phyloP scores from a whole-genome alignment of 345 rosid species.

The Corchorus capsularis region DNA sequence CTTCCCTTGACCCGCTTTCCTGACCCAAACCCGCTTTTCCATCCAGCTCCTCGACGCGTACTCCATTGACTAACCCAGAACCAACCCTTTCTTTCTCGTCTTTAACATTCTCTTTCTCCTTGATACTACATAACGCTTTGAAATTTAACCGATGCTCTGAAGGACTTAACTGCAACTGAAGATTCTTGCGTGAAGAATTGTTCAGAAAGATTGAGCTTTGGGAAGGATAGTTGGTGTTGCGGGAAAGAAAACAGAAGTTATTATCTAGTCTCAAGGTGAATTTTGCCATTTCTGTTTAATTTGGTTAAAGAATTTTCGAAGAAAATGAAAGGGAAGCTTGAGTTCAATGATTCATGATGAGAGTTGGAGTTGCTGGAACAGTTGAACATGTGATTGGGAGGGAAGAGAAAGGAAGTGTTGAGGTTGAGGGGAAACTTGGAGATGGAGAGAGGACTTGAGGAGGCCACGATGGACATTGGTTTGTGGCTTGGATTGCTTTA shows the following conservation, averaged over 20 bases:
- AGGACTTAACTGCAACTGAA: conserved; percentile 14
- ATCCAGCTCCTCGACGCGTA: conserved; percentile 42
- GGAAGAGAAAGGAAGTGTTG: neutral
- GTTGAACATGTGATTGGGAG: neutral
- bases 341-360: neutral
- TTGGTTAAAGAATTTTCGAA: conserved; percentile 17
- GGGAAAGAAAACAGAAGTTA: conserved; percentile 42
- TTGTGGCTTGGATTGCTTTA: conserved; percentile 51
- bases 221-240: conserved; percentile 21
- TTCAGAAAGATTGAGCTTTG: conserved; percentile 37
- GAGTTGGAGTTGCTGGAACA: neutral
- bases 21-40: conserved; percentile 25
- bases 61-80: conserved; percentile 27
- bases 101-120: conserved; percentile 57
- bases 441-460: conserved; percentile 38
- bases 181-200: conserved; percentile 26
- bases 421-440: neutral
- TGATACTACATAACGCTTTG: conserved; percentile 55
- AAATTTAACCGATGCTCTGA: conserved; percentile 31
- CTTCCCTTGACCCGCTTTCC: conserved; percentile 29
- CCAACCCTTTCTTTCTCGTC: conserved; percentile 37
- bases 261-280: conserved; percentile 41
- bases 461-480: conserved; percentile 53
- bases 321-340: neutral
- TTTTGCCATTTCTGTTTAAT: conserved; percentile 49